These are phyloP conservation scores for Calonectria leucothoes DNA, from an alignment of 2,329 filamentous ascomycete species.

Conservation along the genomic window DNA sequence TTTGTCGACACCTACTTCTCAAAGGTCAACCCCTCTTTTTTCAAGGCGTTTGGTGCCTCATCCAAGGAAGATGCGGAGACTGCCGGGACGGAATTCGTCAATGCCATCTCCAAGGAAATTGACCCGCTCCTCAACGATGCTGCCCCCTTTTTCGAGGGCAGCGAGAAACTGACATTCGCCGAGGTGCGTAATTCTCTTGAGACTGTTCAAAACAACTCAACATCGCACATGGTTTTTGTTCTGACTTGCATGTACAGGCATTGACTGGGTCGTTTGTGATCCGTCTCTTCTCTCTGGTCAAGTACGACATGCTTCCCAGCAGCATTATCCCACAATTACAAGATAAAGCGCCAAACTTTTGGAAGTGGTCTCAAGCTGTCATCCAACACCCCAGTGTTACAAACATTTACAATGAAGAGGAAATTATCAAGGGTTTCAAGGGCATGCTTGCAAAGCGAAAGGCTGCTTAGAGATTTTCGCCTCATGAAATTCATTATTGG, in stretches of 20 bases:
- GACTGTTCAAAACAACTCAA: not conserved
- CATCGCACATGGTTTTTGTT: not conserved
- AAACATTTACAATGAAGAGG: not conserved
- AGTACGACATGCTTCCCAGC: not conserved
- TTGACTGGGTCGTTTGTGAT: not conserved
- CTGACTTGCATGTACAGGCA: not conserved
- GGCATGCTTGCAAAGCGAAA: not conserved
- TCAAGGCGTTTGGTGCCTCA: not conserved
- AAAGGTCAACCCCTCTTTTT: not conserved
- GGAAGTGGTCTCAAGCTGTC: not conserved
- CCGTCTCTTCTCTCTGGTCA: not conserved
- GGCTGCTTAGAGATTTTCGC: not conserved
- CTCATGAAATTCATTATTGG: not conserved
- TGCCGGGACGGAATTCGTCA: not conserved
- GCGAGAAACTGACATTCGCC: not conserved
- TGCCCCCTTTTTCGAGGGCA: not conserved
- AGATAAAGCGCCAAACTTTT: not conserved
- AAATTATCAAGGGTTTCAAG: not conserved
- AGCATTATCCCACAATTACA: not conserved
- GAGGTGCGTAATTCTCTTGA: not conserved
- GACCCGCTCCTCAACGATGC: not conserved
- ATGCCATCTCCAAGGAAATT: not conserved
- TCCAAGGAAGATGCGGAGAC: not conserved
- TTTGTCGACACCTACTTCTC: not conserved
- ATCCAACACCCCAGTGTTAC: not conserved